phyloP scores from a whole-genome alignment of 2,329 filamentous ascomycete species.

The Leptographium flavum region DNA sequence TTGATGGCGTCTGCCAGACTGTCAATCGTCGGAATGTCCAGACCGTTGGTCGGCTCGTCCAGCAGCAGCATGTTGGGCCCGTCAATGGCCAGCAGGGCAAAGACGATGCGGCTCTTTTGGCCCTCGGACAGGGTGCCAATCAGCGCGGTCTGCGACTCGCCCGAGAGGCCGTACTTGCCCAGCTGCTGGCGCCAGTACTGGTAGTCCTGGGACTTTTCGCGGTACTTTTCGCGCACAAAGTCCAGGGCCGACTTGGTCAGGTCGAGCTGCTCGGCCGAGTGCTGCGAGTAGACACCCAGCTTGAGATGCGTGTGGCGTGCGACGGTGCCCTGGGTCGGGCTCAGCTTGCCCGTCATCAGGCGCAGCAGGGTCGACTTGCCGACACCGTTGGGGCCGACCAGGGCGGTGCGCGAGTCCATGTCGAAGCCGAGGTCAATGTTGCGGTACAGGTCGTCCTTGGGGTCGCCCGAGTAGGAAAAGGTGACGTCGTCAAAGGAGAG shows the following conservation, averaged over 20 bases:
- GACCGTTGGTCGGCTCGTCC: slow-evolving; percentile 97
- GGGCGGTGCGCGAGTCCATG: slow-evolving; percentile 95
- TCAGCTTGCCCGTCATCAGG: slow-evolving; percentile 92
- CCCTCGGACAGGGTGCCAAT: slow-evolving; percentile 98
- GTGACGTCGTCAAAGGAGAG: slow-evolving; percentile 94
- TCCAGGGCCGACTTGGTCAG: slow-evolving; percentile 95
- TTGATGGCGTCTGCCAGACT: slow-evolving; percentile 96
- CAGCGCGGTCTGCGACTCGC: slow-evolving; percentile 87
- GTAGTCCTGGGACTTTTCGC: slow-evolving; percentile 82
- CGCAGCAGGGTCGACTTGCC: slow-evolving; percentile 94
- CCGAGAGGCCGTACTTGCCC: slow-evolving; percentile 82
- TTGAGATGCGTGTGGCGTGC: slow-evolving; percentile 95
- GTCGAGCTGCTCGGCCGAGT: slow-evolving; percentile 96
- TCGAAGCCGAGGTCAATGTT: slow-evolving; percentile 97
- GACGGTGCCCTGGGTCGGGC: slow-evolving; percentile 67
- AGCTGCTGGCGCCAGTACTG: slow-evolving; percentile 99
- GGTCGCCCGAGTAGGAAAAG: slow-evolving; percentile 89
- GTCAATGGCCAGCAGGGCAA: slow-evolving; percentile 90
- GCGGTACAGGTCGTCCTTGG: slow-evolving; percentile 87
- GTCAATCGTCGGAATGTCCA: slow-evolving; percentile 98
- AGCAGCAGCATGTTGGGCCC: slow-evolving; percentile 93
- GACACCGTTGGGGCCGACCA: slow-evolving; percentile 97
- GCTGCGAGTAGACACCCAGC: slow-evolving; percentile 94
- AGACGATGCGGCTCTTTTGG: slow-evolving; percentile 96
- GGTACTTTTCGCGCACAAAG: slow-evolving; percentile 94